Conservation (phyloP, 1,284 basidiomycete genomes). For the Pseudozyma pruni region DNA sequence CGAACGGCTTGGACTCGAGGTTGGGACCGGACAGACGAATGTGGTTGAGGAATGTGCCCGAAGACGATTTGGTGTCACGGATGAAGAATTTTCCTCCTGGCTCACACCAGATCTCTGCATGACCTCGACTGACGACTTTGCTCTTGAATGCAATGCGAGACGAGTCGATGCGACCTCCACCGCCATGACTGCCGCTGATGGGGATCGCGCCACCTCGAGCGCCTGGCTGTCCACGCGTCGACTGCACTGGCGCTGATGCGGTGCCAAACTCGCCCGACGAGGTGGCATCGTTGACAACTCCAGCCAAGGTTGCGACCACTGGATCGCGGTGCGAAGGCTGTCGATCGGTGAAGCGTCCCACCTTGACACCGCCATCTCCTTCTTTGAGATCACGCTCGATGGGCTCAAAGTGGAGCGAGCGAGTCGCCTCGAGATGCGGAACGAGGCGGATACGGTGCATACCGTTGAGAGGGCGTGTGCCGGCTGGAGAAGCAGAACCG, state of each 20-base stretch:
- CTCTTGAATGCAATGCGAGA: constrained; percentile 83
- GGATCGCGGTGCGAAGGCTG: constrained; percentile 32
- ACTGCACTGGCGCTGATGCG: constrained; percentile 4
- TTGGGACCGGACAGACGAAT: constrained; percentile 86
- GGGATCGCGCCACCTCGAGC: constrained; percentile 46
- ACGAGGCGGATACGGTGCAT: constrained; percentile 79
- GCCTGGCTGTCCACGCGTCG: constrained; percentile 40
- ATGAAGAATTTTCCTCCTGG: constrained; percentile 79
- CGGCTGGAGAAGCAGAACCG: constrained; percentile 4
- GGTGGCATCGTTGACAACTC: constrained; percentile 4
- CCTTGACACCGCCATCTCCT: constrained; percentile 75
- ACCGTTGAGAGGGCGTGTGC: constrained; percentile 44
- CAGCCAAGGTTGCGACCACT: constrained; percentile 7
- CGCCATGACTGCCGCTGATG: constrained; percentile 72
- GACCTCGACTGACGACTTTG: constrained; percentile 92
- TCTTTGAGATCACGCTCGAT: constrained; percentile 81
- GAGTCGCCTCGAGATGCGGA: constrained; percentile 88
- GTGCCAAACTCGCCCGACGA: constrained; percentile 19
- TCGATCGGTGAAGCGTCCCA: constrained; percentile 88
- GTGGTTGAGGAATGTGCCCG: constrained; percentile 96
- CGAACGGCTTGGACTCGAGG: constrained; percentile 77
- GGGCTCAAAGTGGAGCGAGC: constrained; percentile 91
- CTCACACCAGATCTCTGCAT: constrained; percentile 92
- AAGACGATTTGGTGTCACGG: constrained; percentile 87
- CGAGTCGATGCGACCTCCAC: constrained; percentile 57